Evolutionary conservation across 2,329 filamentous ascomycete species (phyloP).

Genomic region (Penicillium sclerotigenum): DNA sequence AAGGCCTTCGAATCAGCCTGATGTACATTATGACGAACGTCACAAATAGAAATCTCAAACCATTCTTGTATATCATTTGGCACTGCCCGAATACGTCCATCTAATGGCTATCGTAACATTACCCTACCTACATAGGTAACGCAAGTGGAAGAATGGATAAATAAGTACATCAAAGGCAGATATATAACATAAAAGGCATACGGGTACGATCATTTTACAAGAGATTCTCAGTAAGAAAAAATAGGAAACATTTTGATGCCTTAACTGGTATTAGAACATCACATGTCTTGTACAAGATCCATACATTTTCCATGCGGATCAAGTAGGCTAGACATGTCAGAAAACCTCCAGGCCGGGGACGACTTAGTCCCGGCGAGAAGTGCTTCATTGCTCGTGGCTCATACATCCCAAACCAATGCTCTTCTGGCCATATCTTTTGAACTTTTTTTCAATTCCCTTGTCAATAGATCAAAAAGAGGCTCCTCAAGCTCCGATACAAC

Average conservation of each 20-base stretch:
- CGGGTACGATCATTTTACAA: constrained; percentile 3
- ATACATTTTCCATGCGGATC: constrained; percentile 35
- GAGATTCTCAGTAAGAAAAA: constrained; percentile 24
- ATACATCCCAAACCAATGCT: constrained; percentile 42
- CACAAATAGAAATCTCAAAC: constrained; percentile 10
- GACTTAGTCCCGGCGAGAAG: constrained; percentile 20
- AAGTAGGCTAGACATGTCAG: constrained; percentile 39
- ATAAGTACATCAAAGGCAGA: too few species aligned
- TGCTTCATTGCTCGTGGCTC: constrained; percentile 47
- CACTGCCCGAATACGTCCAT: background rate
- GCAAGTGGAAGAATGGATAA: background rate
- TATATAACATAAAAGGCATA: background rate
- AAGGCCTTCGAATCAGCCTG: background rate
- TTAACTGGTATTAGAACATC: constrained; percentile 43
- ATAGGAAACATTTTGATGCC: constrained; percentile 36
- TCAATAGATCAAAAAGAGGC: constrained; percentile 31
- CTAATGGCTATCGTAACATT: background rate
- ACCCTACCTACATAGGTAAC: background rate
- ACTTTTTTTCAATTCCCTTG: constrained; percentile 36
- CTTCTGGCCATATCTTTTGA: constrained; percentile 31
- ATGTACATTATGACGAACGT: constrained; percentile 17
- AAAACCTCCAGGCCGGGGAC: constrained; percentile 28
- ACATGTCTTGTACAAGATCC: constrained; percentile 35
- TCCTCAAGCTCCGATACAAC: constrained; percentile 24
- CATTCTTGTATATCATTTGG: constrained; percentile 4